Percentiles rank a stretch among this genome's conserved stretches.
Evolutionary conservation across 129 eudicot genomes (phyloP).

Genomic region (Sambucus nigra): DNA sequence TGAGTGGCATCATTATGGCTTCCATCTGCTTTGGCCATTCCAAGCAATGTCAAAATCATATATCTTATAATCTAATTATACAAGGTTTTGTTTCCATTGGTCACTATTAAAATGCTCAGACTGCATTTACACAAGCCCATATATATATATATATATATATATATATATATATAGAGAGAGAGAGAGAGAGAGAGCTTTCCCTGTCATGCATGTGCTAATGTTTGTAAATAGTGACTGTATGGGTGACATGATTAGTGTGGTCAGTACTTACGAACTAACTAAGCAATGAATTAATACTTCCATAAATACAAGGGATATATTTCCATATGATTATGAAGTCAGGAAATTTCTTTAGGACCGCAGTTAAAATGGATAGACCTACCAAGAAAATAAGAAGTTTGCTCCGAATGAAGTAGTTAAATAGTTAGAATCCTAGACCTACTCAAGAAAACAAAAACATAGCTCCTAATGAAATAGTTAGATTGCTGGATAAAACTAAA

Average conservation of each 20-base stretch:
- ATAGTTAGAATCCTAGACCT: too few relatives aligned
- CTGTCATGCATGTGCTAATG: constrained; percentile 20
- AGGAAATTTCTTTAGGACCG: background rate
- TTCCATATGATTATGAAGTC: background rate
- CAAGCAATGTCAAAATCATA: too few relatives aligned
- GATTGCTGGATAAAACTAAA: background rate
- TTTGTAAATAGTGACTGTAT: background rate
- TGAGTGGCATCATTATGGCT: too few relatives aligned
- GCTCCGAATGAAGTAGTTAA: background rate
- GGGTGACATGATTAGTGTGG: constrained; percentile 27
- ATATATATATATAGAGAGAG: background rate
- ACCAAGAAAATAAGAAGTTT: background rate
- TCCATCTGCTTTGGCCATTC: too few relatives aligned
- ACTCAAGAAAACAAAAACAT: background rate
- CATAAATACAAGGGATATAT: background rate
- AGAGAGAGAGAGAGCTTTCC: too few relatives aligned
- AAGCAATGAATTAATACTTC: constrained; percentile 20
- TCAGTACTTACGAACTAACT: constrained; percentile 24
- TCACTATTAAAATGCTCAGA: too few relatives aligned
- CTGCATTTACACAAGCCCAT: constrained; percentile 3
- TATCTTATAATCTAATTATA: too few relatives aligned
- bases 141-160: too few relatives aligned
- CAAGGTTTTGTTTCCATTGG: too few relatives aligned
- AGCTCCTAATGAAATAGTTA: background rate
- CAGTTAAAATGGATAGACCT: background rate